Percentiles rank a stretch among this genome's conserved stretches.
Evolutionary conservation across 305 asterid genomes (phyloP).

Genomic region (Rubia occidens): DNA sequence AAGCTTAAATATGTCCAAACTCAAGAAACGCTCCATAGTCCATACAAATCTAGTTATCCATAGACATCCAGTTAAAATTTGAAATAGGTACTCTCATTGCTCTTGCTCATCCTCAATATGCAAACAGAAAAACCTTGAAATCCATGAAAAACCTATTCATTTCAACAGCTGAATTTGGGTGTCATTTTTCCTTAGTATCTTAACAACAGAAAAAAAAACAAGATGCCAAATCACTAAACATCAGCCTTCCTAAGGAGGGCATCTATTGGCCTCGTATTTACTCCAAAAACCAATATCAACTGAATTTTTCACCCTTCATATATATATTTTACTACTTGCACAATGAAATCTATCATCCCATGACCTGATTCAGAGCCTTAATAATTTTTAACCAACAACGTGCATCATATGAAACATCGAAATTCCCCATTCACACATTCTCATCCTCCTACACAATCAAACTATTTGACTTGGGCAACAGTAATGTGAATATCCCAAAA

Average conservation of each 20-base stretch:
- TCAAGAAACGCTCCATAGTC: background rate
- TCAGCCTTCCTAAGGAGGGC: background rate
- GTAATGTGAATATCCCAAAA: background rate
- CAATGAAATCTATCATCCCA: background rate
- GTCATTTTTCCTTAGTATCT: background rate
- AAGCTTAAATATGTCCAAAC: background rate
- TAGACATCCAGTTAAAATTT: background rate
- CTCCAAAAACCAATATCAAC: background rate
- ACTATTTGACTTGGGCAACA: background rate
- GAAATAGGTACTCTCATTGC: background rate
- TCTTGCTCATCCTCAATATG: background rate
- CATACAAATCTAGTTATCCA: background rate
- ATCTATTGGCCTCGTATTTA: background rate
- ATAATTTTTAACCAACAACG: background rate
- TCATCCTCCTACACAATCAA: background rate
- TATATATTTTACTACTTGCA: background rate
- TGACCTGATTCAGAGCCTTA: background rate
- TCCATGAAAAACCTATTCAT: conserved; percentile 1
- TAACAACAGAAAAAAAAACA: background rate
- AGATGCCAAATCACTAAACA: background rate
- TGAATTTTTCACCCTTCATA: background rate
- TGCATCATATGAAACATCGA: background rate
- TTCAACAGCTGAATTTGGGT: background rate
- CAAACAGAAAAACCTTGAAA: too few species aligned
- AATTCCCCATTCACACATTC: background rate